phyloP scores from a whole-genome alignment of 202 grass and related monocot genomes.

The Setaria italica region DNA sequence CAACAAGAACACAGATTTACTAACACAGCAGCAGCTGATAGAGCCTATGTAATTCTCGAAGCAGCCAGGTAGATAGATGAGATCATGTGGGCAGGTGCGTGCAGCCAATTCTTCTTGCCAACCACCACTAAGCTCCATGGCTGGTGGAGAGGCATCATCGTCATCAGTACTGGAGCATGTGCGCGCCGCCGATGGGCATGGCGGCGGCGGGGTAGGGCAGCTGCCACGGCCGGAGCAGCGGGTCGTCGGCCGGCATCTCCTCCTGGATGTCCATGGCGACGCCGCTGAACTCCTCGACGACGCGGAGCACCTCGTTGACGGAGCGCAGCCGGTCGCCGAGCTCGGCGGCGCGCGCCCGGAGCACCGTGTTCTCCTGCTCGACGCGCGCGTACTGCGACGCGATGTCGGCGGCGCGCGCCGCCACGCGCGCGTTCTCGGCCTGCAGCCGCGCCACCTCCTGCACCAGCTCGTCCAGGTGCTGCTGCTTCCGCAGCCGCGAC shows the following conservation, averaged over 20 bases:
- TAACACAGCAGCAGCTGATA: slow-evolving; percentile 46
- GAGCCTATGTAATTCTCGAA: slow-evolving; percentile 36
- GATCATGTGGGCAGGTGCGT: neutral
- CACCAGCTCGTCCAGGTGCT: slow-evolving; percentile 82
- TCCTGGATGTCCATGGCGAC: slow-evolving; percentile 91
- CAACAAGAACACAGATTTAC: neutral
- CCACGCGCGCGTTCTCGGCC: slow-evolving; percentile 65
- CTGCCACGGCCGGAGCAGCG: slow-evolving; percentile 76
- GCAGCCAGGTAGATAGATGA: slow-evolving; percentile 36
- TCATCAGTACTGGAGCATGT: slow-evolving; percentile 72
- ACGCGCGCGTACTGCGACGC: slow-evolving; percentile 52
- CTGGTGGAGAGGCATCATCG: neutral
- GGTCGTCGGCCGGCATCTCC: slow-evolving; percentile 60
- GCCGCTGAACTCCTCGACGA: slow-evolving; percentile 77
- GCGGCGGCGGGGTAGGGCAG: slow-evolving; percentile 57
- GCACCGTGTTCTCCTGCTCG: slow-evolving; percentile 77
- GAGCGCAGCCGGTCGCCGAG: slow-evolving; percentile 72
- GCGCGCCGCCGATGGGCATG: slow-evolving; percentile 62
- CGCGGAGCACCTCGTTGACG: slow-evolving; percentile 75
- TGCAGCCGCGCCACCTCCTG: slow-evolving; percentile 70
- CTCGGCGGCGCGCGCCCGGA: slow-evolving; percentile 66
- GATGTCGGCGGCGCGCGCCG: slow-evolving; percentile 55
- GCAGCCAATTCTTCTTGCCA: slow-evolving; percentile 29
- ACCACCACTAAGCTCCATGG: neutral
- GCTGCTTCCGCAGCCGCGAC: slow-evolving; percentile 90